Evolutionary conservation across 2,329 filamentous ascomycete genomes (phyloP), one percentile per base, ranked within the genome.

Genomic region (Penicillium sclerotiorum): DNA sequence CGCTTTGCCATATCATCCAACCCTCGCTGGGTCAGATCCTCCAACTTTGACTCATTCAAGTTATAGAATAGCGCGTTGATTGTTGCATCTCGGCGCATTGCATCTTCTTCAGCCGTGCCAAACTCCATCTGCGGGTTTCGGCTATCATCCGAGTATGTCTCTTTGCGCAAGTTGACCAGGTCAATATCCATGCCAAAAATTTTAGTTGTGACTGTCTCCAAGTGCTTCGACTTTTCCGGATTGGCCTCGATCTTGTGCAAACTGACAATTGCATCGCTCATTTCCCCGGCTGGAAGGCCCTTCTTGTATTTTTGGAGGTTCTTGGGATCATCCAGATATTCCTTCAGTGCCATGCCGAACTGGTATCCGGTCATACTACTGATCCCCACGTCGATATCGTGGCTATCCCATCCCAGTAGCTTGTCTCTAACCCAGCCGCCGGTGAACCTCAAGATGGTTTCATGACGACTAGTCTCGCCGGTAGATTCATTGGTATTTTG

Each of bases 21-120:
- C 0, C 94, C 93, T 32, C 70, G 73, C 7, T 81, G 81, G 0
- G 90, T 95, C 53, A 95, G 88, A 67, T 99, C 94, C 69, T 97
- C 93, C 28, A 97, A 81, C 50, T 80, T 63, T 27, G 83, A 81
- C 1, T 87, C 90, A 63, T 92, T 85, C 32, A 99, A 76, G 62
- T 97, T 97, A 77, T 94, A 97, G 73, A 97, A 97, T 55, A 99
- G 82, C 20, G 94, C 90, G 68, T 99, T 99, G 53, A 97, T 85
- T 0, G 91, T 96, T 18, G 93, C 92, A 76, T 99, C 93, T 40
- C 93, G 85, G 18, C 93, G 85, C 58, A 91, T 68, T 2, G 93
- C 93, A 71, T 99, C 93, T 70, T 99, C 91, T 66, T 89, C 81
- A 1, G 93, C 87, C 0, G 90, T 96, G 5, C 93, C 94, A 70